Base-by-base conservation (phyloP, 2,329 filamentous ascomycete genomes). In the Pestalotiopsis sp. region DNA sequence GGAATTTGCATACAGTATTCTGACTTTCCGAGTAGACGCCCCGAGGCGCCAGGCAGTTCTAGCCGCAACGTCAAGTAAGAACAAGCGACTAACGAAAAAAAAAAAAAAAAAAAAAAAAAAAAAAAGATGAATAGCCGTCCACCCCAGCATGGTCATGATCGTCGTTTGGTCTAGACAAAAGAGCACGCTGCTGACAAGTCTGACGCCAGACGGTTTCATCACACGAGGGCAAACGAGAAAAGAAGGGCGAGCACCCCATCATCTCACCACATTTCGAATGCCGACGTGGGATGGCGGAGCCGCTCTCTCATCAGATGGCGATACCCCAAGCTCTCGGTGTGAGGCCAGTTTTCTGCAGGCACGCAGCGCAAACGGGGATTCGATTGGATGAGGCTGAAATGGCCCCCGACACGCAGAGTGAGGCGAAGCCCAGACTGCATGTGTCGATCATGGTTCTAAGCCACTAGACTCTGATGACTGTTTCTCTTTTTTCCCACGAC, bases 371-470 rank as follows among this genome's bases (percentile, higher is more conserved):
- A 66, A 25, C 63, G 25, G 20, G 45, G 20, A 66, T 25, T 36
- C 31, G 63, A 66, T 66, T 66, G 63, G 63, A 56, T 17, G 27
- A 58, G 45, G 45, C 25, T 31, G 27, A 66, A 66, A 25, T 12
- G 63, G 36, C 63, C 63, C 63, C 63, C 60, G 31, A 23, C n/a
- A 12, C 36, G 36, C 36, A 20, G 52, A 66, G 27, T 60, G 65
- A 66, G 52, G 65, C 65, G 65, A 60, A 66, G 65, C 56, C 40
- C 38, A 59, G 38, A 25, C 12, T 52, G 27, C 56, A 45, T 66
- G n/a, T 57, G 63, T 31, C 65, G 65, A 66, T 66, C 65, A 66
- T 61, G 25, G 52, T 60, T 60, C 65, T 45, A 60, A 66, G 65
- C 65, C 65, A 66, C 65, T 59, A 25, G 45, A 45, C 23, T 36